phyloP scores from a whole-genome alignment of 2,329 filamentous ascomycete species.

The Nigrospora osmanthi region DNA sequence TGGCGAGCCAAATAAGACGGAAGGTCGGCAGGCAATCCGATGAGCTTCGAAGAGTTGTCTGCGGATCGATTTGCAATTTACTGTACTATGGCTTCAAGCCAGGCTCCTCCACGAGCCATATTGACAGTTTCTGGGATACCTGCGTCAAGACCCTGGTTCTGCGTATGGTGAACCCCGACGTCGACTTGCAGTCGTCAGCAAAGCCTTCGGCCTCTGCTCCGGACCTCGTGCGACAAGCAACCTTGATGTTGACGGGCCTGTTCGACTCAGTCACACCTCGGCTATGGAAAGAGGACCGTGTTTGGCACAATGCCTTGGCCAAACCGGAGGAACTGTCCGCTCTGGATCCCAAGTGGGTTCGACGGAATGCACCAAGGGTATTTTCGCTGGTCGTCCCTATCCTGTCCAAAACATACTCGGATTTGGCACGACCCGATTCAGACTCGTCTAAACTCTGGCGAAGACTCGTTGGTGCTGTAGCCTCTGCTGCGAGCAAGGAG shows the following conservation, averaged over 20 bases:
- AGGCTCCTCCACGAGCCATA: constrained; percentile 51
- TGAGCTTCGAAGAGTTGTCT: constrained; percentile 45
- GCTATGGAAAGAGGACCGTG: constrained; percentile 68
- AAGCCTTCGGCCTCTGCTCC: constrained; percentile 26
- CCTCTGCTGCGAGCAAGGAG: constrained; percentile 70
- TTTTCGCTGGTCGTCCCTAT: constrained; percentile 54
- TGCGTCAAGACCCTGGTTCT: constrained; percentile 60
- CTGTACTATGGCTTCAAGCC: constrained; percentile 79
- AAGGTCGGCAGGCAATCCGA: constrained; percentile 50
- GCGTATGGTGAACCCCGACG: constrained; percentile 37
- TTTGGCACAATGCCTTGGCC: constrained; percentile 50
- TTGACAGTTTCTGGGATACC: constrained; percentile 72
- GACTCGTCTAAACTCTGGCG: constrained; percentile 48
- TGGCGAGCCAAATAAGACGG: constrained; percentile 60
- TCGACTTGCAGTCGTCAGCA: constrained; percentile 18
- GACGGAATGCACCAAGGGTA: constrained; percentile 60
- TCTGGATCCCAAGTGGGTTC: constrained; percentile 80
- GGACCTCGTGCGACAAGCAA: constrained; percentile 49
- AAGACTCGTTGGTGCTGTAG: constrained; percentile 53
- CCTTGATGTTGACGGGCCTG: constrained; percentile 65
- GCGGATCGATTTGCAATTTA: constrained; percentile 71
- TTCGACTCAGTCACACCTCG: constrained; percentile 51
- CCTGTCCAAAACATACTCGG: constrained; percentile 53
- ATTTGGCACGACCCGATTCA: constrained; percentile 54
- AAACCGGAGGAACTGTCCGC: constrained; percentile 71